Percentiles rank a stretch among this genome's conserved stretches.
Conservation (phyloP, 192 early-diverging fungal genomes). For the Coemansia sp. region DNA sequence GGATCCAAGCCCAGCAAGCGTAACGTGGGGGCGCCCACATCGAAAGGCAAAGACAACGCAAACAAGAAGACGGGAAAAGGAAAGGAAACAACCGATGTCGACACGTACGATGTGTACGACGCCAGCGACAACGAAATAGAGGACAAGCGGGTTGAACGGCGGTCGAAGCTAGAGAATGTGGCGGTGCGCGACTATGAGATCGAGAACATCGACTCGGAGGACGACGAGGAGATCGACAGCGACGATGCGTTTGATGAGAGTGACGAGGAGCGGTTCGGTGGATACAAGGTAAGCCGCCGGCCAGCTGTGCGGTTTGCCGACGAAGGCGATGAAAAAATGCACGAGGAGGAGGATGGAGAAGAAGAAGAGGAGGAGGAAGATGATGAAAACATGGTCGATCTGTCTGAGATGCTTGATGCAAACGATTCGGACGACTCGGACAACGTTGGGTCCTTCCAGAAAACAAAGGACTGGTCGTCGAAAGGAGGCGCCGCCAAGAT, state of each 20-base stretch:
- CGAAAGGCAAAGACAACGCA: not conserved
- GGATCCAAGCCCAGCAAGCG: slow-evolving; percentile 1
- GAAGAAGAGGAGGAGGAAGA: slow-evolving; percentile 55
- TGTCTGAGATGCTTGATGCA: slow-evolving; percentile 65
- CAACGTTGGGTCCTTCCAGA: too few species aligned
- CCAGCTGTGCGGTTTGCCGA: slow-evolving; percentile 20
- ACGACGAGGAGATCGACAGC: slow-evolving; percentile 94
- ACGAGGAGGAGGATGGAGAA: slow-evolving; percentile 47
- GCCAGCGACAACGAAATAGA: slow-evolving; percentile 10
- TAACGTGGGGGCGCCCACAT: not conserved
- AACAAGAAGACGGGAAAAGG: not conserved
- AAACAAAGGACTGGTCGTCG: slow-evolving; percentile 1
- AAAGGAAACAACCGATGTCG: not conserved
- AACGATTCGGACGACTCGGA: slow-evolving; percentile 17
- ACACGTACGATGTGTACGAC: slow-evolving; percentile 21
- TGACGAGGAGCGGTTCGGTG: slow-evolving; percentile 83
- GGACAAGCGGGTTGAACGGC: slow-evolving; percentile 12
- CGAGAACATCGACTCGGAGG: slow-evolving; percentile 77
- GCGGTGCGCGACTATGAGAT: slow-evolving; percentile 64
- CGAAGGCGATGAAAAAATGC: slow-evolving; percentile 17
- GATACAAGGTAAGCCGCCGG: slow-evolving; percentile 57
- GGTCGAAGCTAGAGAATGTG: slow-evolving; percentile 30
- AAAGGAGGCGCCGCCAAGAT: slow-evolving; percentile 9
- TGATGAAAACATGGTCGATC: slow-evolving; percentile 60
- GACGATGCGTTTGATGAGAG: slow-evolving; percentile 87